Base-by-base conservation (phyloP, 2,329 filamentous ascomycete genomes). In the Cladosporium sp. region DNA sequence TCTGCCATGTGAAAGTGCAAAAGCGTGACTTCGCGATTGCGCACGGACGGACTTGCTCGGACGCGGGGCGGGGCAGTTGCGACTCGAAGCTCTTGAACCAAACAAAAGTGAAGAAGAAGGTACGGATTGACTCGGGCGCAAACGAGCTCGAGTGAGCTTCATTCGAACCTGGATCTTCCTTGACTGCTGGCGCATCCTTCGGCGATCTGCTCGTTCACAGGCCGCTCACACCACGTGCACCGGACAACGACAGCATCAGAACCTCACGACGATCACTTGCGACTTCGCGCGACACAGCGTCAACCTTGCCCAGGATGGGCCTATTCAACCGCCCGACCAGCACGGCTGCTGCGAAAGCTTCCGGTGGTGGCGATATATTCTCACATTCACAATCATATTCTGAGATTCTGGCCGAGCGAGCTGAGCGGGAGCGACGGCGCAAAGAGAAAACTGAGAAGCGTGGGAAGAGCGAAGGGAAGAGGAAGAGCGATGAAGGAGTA, bases 331-430 rank as follows among this genome's bases (percentile, higher is more conserved):
- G 71, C 47, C 73, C 73, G 4, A 68, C 72, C 18, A 75, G 73
- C 71, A 44, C 54, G 52, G 58, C 64, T 57, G 62, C 65, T 8
- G 64, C 66, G 4, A 64, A 64, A 11, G 68, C 69, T 10, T 66
- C 68, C 11, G 47, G 65, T 1, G 34, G 63, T 10, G 71, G 69
- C 14, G 75, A 79, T 69, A 76, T 83, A 32, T 83, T 83, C 70
- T 81, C 78, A 62, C 80, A 81, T 64, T 78, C 79, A 2, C 76
- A 73, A 26, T 71, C 71, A 10, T 81, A 78, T 71, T 68, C 71
- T 21, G 74, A 78, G 10, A 73, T 81, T 15, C 76, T 78, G 38
- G 76, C 80, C 54, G 70, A 81, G 58, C 71, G 77, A 38, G 76
- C 80, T 54, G 70, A 81, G 57, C 71, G 77, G 65, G 75, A 73